phyloP scores from a whole-genome alignment of 2,329 filamentous ascomycete genomes.

The Harringtonia aguacate region DNA sequence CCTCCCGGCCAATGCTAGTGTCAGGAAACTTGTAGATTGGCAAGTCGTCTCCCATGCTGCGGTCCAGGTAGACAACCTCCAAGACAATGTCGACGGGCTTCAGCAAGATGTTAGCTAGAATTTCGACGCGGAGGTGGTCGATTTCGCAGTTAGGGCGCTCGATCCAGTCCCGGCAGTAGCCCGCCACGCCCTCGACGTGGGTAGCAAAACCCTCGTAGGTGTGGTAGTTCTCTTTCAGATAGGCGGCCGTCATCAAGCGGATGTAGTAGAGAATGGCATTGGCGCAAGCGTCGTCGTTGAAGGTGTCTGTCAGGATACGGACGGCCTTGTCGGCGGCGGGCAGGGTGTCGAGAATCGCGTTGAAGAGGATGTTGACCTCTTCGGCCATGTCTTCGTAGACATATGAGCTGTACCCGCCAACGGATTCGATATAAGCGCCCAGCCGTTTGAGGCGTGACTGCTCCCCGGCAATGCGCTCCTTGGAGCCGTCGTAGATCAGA shows the following conservation, averaged over 20 bases:
- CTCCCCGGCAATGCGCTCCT: conserved; percentile 57
- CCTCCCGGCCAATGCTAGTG: conserved; percentile 35
- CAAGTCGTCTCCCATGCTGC: conserved; percentile 66
- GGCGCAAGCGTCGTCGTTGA: conserved; percentile 61
- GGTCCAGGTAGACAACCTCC: conserved; percentile 85
- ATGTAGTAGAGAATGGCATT: conserved; percentile 77
- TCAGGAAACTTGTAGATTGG: conserved; percentile 59
- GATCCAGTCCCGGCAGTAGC: conserved; percentile 61
- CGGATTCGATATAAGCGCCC: conserved; percentile 56
- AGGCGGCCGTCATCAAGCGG: conserved; percentile 72
- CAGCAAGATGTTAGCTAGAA: conserved; percentile 68
- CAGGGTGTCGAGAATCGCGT: conserved; percentile 48
- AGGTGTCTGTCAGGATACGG: conserved; percentile 46
- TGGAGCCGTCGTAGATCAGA: conserved; percentile 57
- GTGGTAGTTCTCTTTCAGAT: conserved; percentile 63
- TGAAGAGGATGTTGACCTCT: conserved; percentile 58
- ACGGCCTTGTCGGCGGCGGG: conserved; percentile 47
- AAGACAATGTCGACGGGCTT: conserved; percentile 69
- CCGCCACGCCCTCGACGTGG: conserved; percentile 45
- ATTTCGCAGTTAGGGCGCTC: conserved; percentile 74
- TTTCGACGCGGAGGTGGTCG: conserved; percentile 75
- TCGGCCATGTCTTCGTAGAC: conserved; percentile 78
- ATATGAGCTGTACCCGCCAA: conserved; percentile 60
- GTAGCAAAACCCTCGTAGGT: conserved; percentile 64
- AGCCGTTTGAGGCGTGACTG: conserved; percentile 60